Base-by-base conservation (phyloP, 2,329 filamentous ascomycete species). In the Fusarium sp. region DNA sequence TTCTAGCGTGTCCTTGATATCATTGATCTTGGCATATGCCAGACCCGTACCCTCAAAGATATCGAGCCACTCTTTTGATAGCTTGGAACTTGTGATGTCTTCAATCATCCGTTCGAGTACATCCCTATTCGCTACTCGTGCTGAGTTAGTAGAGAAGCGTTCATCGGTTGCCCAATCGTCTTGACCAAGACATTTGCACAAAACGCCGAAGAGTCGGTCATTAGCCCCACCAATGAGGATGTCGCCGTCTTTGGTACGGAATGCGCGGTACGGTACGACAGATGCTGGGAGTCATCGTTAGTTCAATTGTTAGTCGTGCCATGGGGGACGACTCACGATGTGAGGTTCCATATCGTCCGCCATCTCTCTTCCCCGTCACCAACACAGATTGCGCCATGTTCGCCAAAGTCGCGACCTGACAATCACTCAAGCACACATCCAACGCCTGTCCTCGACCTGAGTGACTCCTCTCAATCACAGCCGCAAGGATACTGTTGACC, bases 371-470 rank as follows among this genome's bases (percentile, higher is more conserved):
- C 3, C 94, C 94, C 73, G 93, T 96, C 68, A 98, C 92, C 41
- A 99, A 84, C 65, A 92, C 93, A 58, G 94, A 97, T 79, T 93
- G 97, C 4, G 95, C 95, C 78, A 99, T 94, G 79, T 98, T 99
- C 11, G 94, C 90, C 38, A 99, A 83, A 0, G 94, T 97, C 1
- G 94, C 95, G n/a, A 95, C 94, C 78, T 99, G 95, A 76, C 94
- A 97, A 80, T 98, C 95, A 72, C 94, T 96, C 62, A 98, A 83
- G 1, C 93, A 90, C 18, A 95, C 92, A 80, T 98, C 96, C 66
- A 98, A 93, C 78, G 97, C 93, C 83, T 98, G 95, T 0, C 96
- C 95, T 73, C 87, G 89, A 2, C 93, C 92, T 0, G 92, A 94
- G 70, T 86, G 90, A 3, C 83, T 88, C 15, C 95, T 88, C 1